These are phyloP conservation scores for Helenozyma baotianmanensis DNA, from an alignment of 805 yeast species.

Conservation along the genomic window DNA sequence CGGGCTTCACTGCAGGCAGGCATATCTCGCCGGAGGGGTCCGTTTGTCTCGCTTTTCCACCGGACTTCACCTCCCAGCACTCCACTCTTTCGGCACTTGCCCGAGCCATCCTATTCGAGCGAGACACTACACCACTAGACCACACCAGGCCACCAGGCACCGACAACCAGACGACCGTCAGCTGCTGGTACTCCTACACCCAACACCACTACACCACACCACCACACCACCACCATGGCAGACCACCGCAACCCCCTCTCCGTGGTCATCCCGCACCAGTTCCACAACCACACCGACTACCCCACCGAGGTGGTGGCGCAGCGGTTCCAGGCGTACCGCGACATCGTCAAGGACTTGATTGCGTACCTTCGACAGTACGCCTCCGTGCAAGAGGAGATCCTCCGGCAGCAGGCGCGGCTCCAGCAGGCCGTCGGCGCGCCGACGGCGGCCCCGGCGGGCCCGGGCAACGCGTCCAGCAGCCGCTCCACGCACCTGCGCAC, in stretches of 20 bases:
- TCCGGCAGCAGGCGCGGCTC: constrained; percentile 74
- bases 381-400: constrained; percentile 81
- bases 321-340: constrained; percentile 84
- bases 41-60: too few relatives aligned
- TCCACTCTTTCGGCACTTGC: too few relatives aligned
- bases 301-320: constrained; percentile 87
- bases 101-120: too few relatives aligned
- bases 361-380: constrained; percentile 76
- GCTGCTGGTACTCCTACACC: too few relatives aligned
- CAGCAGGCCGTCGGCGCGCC: constrained; percentile 58
- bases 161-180: too few relatives aligned
- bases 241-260: constrained; percentile 34
- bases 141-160: too few relatives aligned
- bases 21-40: too few relatives aligned
- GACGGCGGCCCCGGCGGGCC: constrained; percentile 3
- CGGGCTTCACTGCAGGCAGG: too few relatives aligned
- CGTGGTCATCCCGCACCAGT: constrained; percentile 36
- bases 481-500: constrained; percentile 10
- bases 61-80: too few relatives aligned
- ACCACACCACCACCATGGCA: constrained; percentile 14
- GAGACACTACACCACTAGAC: too few relatives aligned
- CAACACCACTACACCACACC: too few relatives aligned
- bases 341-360: constrained; percentile 67
- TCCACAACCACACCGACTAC: constrained; percentile 29
- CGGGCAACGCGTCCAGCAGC: constrained; percentile 2